Evolutionary conservation across 352 stramenopile species (phyloP).

Genomic region (Phytophthora chlamydospora): DNA sequence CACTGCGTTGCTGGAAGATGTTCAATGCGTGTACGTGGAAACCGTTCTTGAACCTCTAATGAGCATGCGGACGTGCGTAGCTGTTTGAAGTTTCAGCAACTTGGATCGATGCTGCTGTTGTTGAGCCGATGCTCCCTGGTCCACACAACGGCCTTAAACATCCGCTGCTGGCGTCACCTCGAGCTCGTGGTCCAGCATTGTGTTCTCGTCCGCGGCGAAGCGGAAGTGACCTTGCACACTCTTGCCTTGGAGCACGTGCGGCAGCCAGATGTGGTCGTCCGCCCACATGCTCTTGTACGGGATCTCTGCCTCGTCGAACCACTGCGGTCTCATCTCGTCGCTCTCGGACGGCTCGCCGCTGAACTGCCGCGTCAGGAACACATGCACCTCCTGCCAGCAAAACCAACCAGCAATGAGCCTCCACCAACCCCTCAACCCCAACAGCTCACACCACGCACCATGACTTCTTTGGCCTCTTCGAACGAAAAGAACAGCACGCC

Average conservation of each 20-base stretch:
- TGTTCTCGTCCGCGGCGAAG: slow-evolving; percentile 75
- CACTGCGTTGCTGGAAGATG: no score
- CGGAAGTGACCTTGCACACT: slow-evolving; percentile 73
- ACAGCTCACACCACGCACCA: slow-evolving; percentile 42
- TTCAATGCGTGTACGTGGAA: no score
- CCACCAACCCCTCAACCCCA: neutral
- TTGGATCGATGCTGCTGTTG: no score
- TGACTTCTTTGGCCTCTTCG: slow-evolving; percentile 52
- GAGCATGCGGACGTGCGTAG: no score
- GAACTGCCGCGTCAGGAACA: slow-evolving; percentile 77
- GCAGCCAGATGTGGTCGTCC: slow-evolving; percentile 86
- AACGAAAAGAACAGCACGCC: slow-evolving; percentile 74
- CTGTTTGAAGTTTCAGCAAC: no score
- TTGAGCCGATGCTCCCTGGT: no score
- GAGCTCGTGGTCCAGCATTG: slow-evolving; percentile 62
- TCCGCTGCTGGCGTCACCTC: slow-evolving; percentile 14
- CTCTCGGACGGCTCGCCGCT: slow-evolving; percentile 76
- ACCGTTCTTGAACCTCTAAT: no score
- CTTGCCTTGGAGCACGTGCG: slow-evolving; percentile 72
- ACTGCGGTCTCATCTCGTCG: slow-evolving; percentile 90
- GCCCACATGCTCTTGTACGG: slow-evolving; percentile 90
- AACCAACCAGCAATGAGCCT: slow-evolving; percentile 2
- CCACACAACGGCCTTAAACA: no score
- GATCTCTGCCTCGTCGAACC: slow-evolving; percentile 67
- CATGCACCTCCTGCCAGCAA: slow-evolving; percentile 70